These are phyloP conservation scores for Metahyphopichia silvanorum DNA, from an alignment of 805 yeast species.

Conservation along the genomic window DNA sequence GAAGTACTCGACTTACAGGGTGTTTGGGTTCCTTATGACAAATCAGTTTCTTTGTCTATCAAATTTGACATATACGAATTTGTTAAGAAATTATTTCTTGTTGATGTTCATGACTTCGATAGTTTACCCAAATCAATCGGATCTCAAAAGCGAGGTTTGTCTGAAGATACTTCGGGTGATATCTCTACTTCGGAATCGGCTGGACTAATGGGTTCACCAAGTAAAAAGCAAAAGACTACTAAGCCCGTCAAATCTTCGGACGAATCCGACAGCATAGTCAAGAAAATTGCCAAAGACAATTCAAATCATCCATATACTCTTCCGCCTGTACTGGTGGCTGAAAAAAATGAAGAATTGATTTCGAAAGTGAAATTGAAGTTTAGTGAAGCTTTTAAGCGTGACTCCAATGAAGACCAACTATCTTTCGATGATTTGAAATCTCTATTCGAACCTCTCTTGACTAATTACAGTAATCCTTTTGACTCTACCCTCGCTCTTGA, in stretches of 20 bases:
- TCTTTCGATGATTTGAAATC: conserved; percentile 19
- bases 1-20: conserved; percentile 28
- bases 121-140: conserved; percentile 25
- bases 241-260: conserved; percentile 1
- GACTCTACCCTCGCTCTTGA: conserved; percentile 18
- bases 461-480: conserved; percentile 9
- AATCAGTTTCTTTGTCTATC: conserved; percentile 36
- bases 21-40: conserved; percentile 43
- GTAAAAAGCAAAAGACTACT: conserved; percentile 23
- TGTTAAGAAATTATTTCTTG: conserved; percentile 32
- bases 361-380: conserved; percentile 31
- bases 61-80: conserved; percentile 38
- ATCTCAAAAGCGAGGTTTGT: conserved; percentile 5
- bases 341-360: conserved; percentile 21
- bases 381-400: conserved; percentile 34
- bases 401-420: conserved; percentile 17
- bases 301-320: conserved; percentile 34
- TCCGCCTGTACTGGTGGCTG: conserved; percentile 21
- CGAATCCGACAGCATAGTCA: conserved; percentile 1
- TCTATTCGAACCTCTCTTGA: conserved; percentile 19
- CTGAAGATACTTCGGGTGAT: conserved; percentile 5
- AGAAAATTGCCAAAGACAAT: conserved; percentile 13
- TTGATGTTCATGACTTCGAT: conserved; percentile 45
- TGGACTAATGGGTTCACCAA: conserved; percentile 26
- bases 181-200: conserved; percentile 6